Conservation (phyloP, 1,139 yeast genomes). For the Debaryomycetaceae sp. region DNA sequence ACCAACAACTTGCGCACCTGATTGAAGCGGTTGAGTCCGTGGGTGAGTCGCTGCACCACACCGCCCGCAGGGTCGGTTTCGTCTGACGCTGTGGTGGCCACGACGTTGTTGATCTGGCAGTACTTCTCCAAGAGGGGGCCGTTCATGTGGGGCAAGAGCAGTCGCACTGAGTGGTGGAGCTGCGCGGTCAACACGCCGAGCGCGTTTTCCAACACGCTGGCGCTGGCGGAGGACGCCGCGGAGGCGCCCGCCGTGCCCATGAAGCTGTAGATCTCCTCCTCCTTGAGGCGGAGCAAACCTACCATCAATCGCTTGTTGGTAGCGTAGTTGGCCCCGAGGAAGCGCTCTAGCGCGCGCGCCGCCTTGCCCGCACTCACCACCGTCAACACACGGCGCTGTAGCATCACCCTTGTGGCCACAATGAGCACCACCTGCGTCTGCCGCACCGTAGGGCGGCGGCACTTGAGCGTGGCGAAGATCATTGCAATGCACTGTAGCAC, state of each 20-base stretch:
- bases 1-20: constrained; percentile 35
- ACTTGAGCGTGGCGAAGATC: constrained; percentile 7
- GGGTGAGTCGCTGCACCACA: constrained; percentile 12
- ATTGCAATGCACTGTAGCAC: constrained; percentile 6
- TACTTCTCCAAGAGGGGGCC: constrained; percentile 41
- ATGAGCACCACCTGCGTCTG: constrained; percentile 33
- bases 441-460: constrained; percentile 13
- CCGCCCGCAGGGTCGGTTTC: too few relatives aligned
- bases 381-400: constrained; percentile 22
- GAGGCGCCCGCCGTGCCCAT: constrained; percentile 11
- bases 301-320: constrained; percentile 36
- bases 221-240: background rate
- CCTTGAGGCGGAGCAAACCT: constrained; percentile 29
- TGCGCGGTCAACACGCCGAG: constrained; percentile 27
- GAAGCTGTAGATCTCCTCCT: constrained; percentile 23
- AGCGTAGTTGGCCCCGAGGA: constrained; percentile 32
- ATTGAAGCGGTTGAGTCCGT: constrained; percentile 27
- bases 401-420: constrained; percentile 26
- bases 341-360: constrained; percentile 22
- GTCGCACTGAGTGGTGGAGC: constrained; percentile 24
- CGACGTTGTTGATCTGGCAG: constrained; percentile 33
- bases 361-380: constrained; percentile 23
- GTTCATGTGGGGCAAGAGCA: constrained; percentile 31
- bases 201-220: constrained; percentile 12
- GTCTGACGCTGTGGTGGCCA: too few relatives aligned